A percentile compares a stretch with the other conserved stretches of the same genome.
These are phyloP conservation scores for Neurospora tetrasperma DNA, from an alignment of 495 filamentous ascomycete genomes.

Conservation along the genomic window DNA sequence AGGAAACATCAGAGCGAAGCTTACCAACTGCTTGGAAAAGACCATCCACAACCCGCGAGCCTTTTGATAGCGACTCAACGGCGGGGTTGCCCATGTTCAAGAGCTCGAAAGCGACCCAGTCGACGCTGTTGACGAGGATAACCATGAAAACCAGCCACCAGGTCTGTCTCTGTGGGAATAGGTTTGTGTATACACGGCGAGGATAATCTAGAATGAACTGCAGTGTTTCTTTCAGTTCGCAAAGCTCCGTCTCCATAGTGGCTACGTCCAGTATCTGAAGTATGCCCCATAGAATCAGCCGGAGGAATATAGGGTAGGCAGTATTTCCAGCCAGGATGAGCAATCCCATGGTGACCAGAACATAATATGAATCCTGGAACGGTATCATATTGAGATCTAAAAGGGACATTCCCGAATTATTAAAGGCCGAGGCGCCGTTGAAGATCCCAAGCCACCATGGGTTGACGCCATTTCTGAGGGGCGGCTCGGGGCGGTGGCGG, in stretches of 20 bases:
- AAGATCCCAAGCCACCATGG: constrained; percentile 63
- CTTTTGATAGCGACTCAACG: constrained; percentile 45
- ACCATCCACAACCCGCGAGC: constrained; percentile 60
- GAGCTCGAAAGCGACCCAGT: constrained; percentile 75
- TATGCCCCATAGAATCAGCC: constrained; percentile 64
- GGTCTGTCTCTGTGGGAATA: constrained; percentile 67
- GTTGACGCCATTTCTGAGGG: constrained; percentile 54
- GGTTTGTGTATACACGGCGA: constrained; percentile 68
- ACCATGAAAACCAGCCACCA: constrained; percentile 72
- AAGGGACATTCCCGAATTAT: constrained; percentile 79
- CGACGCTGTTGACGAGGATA: constrained; percentile 64
- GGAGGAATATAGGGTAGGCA: constrained; percentile 62
- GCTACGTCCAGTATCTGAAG: constrained; percentile 20
- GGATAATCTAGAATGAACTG: constrained; percentile 76
- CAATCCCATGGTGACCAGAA: constrained; percentile 63
- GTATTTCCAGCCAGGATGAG: constrained; percentile 84
- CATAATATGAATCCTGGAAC: constrained; percentile 55
- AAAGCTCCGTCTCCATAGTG: constrained; percentile 19
- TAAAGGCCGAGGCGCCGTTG: constrained; percentile 68
- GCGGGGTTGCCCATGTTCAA: constrained; percentile 63
- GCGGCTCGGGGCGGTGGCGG: constrained; percentile 43
- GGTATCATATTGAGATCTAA: constrained; percentile 73
- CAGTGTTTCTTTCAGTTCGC: constrained; percentile 50
- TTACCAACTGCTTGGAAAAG: constrained; percentile 66
- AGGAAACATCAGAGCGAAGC: not conserved